Evolutionary conservation across 306 rosid species (phyloP).

Genomic region (Luffa acutangula): DNA sequence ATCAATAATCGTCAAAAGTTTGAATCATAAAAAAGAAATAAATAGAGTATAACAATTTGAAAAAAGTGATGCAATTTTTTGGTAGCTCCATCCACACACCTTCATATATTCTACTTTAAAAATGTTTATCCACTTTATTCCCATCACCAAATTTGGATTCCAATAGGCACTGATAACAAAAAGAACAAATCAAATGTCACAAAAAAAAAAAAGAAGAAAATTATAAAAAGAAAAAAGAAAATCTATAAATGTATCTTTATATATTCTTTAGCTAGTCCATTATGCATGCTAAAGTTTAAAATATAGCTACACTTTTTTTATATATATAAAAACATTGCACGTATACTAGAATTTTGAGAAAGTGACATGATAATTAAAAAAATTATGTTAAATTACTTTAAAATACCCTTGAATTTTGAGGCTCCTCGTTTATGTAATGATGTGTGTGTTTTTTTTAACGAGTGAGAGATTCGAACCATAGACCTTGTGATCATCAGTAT

Average conservation of each 20-base stretch:
- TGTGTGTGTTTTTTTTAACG: too few relatives aligned
- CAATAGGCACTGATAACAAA: not conserved
- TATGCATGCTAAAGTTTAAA: not conserved
- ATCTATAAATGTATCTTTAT: not conserved
- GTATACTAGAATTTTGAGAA: not conserved
- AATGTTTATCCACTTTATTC: not conserved
- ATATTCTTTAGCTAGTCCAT: not conserved
- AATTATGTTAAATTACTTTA: too few relatives aligned
- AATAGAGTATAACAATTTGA: not conserved
- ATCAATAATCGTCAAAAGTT: not conserved
- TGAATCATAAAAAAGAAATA: not conserved
- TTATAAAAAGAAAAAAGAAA: not conserved
- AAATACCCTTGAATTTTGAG: too few relatives aligned
- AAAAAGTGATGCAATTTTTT: not conserved
- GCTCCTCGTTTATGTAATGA: too few relatives aligned
- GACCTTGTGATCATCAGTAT: too few relatives aligned
- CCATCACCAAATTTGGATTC: constrained; percentile 3
- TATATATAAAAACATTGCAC: not conserved
- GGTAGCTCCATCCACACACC: not conserved
- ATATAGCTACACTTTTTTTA: not conserved
- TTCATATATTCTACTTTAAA: not conserved
- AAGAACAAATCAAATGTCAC: not conserved
- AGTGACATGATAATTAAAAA: not conserved
- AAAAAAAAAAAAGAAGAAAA: not conserved
- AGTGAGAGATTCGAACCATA: too few relatives aligned